Evolutionary conservation across 2,329 filamentous ascomycete genomes (phyloP), one percentile per base, ranked within the genome.

Genomic region (Sclerotinia sclerotiorum): DNA sequence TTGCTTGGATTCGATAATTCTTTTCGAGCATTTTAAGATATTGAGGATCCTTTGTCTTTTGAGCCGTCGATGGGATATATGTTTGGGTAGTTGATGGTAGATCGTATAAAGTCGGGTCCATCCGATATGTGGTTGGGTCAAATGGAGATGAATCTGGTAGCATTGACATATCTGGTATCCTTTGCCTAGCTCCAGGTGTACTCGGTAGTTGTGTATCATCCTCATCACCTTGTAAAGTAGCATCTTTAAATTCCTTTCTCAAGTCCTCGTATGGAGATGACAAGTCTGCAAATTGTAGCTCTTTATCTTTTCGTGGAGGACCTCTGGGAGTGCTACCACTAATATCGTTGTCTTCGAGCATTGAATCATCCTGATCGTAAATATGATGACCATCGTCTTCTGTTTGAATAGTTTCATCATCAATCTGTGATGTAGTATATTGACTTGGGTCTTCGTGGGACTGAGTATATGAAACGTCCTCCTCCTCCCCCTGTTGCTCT

Each of bases 1-100:
- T 99, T 7, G 94, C 93, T 79, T 96, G 92, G 32, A 99, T 85
- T 44, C 94, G 92, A 81, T 97, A 99, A 69, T 91, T 97, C 80
- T 96, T 97, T 82, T 98, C 94, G 6, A 97, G 87, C n/a, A 98
- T 84, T 69, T 91, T 91, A 78, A 98, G 94, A 52, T 99, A 85
- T 11, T 98, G 83, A 3, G 92, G 91, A 76, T 97, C 93, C 70
- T 88, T 86, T 74, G 80, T 79, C 82, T 49, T 68, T 27, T 56
- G 58, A 6, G 60, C 58, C 13, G 65, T 62, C n/a, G 58, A 64
- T 55, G 58, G 57, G 27, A 68, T 35, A 11, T 57, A 57, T 21
- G 49, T 54, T 71, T 62, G 70, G 66, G 44, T 73, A 77, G 78
- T 69, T 68, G 78, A 77, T 75, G 80, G 73, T 73, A 79, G 69